Evolutionary conservation across 176 grass and related monocot genomes (phyloP), one percentile per base, ranked within the genome.

Genomic region (Calamus simplicifolius): DNA sequence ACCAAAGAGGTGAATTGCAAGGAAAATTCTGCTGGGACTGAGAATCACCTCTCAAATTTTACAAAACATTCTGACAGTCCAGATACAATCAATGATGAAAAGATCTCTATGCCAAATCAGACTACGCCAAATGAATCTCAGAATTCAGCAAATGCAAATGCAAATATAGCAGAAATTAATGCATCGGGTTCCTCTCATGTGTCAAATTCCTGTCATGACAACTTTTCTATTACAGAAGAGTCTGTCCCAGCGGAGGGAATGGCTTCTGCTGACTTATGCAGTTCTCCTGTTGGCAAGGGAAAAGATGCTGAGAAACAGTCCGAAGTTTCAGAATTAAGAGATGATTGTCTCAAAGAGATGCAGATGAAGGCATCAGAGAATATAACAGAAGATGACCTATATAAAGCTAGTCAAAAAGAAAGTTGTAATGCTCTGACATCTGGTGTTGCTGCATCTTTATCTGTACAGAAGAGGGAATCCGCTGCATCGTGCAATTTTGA

Each of bases 81-180:
- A 19, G 66, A 74, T 61, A 57, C 56, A 30, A 77, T 59, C 21
- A 70, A 54, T 16, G 59, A 74, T 69, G 56, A 66, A 29, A 73
- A 58, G 17, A 25, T 38, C 62, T 52, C 68, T 43, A 60, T 53
- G 52, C 57, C 55, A 61, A 71, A 88, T 56, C 85, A 58, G 65
- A 17, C 49, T 0, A 23, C 27, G 23, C 7, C 25, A 26, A 6
- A 50, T 16, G 62, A 54, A 49, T 67, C 72, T 23, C 52, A 54
- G 25, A 61, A 58, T 69, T 68, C 13, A 4, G 16, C 57, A 17
- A 17, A 68, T 57, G 16, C 57, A 17, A 17, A 68, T 57, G 5
- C 66, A 38, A 35, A 18, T 52, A 64, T 54, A n/a, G 61, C 59
- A 49, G 51, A 30, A 18, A 15, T 16, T 5, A 67, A 18, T 75